Evolutionary conservation across 257 asterid genomes (phyloP), one percentile per base, ranked within the genome.

Genomic region (Solanum sitiens): DNA sequence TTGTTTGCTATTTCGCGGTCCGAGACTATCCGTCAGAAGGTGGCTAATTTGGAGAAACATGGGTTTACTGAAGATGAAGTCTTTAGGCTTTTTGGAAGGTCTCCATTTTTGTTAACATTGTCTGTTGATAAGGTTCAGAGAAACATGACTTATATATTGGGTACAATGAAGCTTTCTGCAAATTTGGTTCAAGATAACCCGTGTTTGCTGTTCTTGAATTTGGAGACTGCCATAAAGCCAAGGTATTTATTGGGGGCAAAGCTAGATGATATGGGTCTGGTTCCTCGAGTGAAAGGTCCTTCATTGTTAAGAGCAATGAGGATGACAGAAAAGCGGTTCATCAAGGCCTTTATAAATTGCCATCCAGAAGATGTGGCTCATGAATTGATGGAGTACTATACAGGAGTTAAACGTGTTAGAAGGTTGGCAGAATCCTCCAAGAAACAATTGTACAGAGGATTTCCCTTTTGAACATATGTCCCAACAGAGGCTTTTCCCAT

Each of bases 41-140:
- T 93, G 85, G 89, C 91, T 87, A 91, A 94, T 86, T 70, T 96
- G 87, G 98, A 92, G 94, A 94, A 91, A 87, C 92, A 90, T 50
- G 98, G 98, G 90, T 87, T 95, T 21, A 85, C 92, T 2, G 96
- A 93, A 89, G 94, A 94, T 73, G 97, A 96, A 56, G 89, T 93
- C 63, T 89, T 92, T 61, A 50, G 89, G 80, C 93, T 96, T 35
- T 86, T 94, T 10, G 98, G 96, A 25, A 94, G 91, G 33, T 93
- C 98, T 44, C 96, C 98, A 8, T 89, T 93, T 61, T 80, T 93
- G 87, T 82, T 93, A 91, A 94, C 99, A 32, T 88, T 96, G 12
- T 96, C 99, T 67, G 68, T 89, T 33, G 97, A 96, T 72, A 96
- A 94, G 88, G 93, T 95, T 86, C 98, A 95, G 92, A 92, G 99